Base-by-base conservation (phyloP, 179 eudicot genomes). In the Sideroxylon spinosum region DNA sequence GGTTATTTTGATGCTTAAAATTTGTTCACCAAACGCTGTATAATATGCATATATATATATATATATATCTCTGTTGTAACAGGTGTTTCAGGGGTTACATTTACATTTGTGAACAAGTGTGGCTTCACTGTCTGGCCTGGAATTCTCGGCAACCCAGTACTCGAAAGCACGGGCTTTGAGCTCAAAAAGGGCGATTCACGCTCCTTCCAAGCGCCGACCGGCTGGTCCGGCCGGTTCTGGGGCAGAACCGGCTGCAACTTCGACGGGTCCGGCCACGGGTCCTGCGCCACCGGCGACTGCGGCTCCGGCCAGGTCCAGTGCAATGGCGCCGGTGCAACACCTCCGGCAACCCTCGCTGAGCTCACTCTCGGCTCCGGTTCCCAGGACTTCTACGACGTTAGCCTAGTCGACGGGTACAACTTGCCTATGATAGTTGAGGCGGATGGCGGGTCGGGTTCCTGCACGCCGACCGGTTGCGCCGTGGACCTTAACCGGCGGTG, bases 201-300 rank as follows among this genome's bases (percentile, higher is more conserved):
- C 4, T 77, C 91, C 14, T 71, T 87, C 50, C 85, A 82, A 37
- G 92, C 90, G 0, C 93, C 91, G 12, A 0, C 88, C 0, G 96
- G 97, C 9, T 91, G 97, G 97, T 91, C 93, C 10, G 95, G 97
- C 57, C 89, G 97, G 52, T 88, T 93, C 73, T 92, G 97, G 97
- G 95, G 88, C 46, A 78, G 97, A 74, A 88, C 91, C 1, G 89
- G 87, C 17, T 93, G 96, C 87, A 86, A 25, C 10, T 91, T 91
- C 56, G 92, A 93, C 68, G 69, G 73, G 8, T 81, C 92, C 16
- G 92, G 92, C 9, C 84, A 81, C 4, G 93, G 90, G 16, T 79
- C 93, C 3, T 93, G 97, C 76, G 8, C 83, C 28, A 93, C 91
- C 0, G 97, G 81, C 28, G 95, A 91, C 55, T 93, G 97, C 46